Percentiles rank a stretch among this genome's conserved stretches.
Evolutionary conservation across 352 stramenopile species (phyloP).

Genomic region (Bremia lactucae): DNA sequence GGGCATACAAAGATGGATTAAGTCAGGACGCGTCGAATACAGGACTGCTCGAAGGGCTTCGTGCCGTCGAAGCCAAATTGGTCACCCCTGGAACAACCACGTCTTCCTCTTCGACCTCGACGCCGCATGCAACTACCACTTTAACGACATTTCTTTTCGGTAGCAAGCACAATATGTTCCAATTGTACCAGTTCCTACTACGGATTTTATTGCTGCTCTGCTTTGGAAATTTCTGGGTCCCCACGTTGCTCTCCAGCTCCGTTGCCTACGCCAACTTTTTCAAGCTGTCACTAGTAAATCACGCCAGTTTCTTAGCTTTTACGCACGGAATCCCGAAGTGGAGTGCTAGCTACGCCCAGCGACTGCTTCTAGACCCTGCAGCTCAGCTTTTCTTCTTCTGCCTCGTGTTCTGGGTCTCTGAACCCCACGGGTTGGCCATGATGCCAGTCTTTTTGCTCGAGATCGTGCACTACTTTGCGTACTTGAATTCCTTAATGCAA

Average conservation of each 20-base stretch:
- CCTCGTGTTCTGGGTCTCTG: slow-evolving; percentile 77
- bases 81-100: slow-evolving; percentile 11
- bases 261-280: slow-evolving; percentile 68
- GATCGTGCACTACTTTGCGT: slow-evolving; percentile 65
- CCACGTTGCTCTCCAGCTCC: slow-evolving; percentile 26
- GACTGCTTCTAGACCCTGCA: slow-evolving; percentile 69
- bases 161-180: slow-evolving; percentile 59
- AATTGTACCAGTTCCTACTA: slow-evolving; percentile 57
- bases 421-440: slow-evolving; percentile 63
- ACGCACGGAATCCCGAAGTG: slow-evolving; percentile 64
- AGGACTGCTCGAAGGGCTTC: slow-evolving; percentile 60
- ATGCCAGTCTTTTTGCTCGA: slow-evolving; percentile 74
- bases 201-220: slow-evolving; percentile 47
- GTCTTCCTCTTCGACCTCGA: not conserved
- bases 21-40: slow-evolving; percentile 46
- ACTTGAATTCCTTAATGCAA: slow-evolving; percentile 45
- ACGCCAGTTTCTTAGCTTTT: slow-evolving; percentile 70
- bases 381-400: slow-evolving; percentile 80
- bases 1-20: slow-evolving; percentile 73
- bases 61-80: slow-evolving; percentile 45
- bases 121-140: slow-evolving; percentile 7
- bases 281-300: slow-evolving; percentile 70
- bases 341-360: slow-evolving; percentile 69
- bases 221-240: slow-evolving; percentile 72
- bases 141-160: slow-evolving; percentile 44